phyloP scores from a whole-genome alignment of 2,329 filamentous ascomycete species.

The Alternaria conjuncta region DNA sequence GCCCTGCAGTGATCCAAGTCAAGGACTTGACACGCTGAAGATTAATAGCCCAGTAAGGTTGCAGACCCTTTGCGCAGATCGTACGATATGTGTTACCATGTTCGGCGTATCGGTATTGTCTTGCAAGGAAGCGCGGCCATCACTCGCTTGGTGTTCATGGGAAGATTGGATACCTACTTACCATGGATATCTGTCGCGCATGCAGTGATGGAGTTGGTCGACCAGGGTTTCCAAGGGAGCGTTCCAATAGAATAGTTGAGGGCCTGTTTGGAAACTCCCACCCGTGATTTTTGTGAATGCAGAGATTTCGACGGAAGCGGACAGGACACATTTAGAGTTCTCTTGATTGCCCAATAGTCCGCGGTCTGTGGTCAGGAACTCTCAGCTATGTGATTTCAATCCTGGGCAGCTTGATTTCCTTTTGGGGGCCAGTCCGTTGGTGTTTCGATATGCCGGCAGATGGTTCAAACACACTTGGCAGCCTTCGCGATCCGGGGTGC shows the following conservation, averaged over 20 bases:
- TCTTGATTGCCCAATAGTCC: not conserved
- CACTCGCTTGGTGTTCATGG: not conserved
- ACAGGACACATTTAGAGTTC: not conserved
- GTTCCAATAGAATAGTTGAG: not conserved
- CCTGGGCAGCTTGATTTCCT: not conserved
- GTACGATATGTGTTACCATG: not conserved
- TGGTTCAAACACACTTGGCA: not conserved
- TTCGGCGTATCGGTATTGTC: not conserved
- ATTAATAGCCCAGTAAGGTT: not conserved
- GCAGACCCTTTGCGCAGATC: not conserved
- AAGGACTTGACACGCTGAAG: not conserved
- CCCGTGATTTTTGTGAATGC: not conserved
- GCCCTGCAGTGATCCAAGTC: not conserved
- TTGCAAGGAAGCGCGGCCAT: not conserved
- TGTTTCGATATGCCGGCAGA: not conserved
- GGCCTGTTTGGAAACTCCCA: not conserved
- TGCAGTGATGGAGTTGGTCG: not conserved
- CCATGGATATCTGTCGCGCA: not conserved
- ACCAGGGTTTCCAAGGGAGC: not conserved
- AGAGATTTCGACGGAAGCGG: not conserved
- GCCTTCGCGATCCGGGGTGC: not conserved
- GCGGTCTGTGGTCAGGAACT: not conserved
- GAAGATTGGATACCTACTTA: not conserved
- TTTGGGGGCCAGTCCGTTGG: not conserved
- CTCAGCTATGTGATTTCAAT: not conserved